phyloP scores from a whole-genome alignment of 2,329 filamentous ascomycete species.

The Alternaria angustiovoidea region DNA sequence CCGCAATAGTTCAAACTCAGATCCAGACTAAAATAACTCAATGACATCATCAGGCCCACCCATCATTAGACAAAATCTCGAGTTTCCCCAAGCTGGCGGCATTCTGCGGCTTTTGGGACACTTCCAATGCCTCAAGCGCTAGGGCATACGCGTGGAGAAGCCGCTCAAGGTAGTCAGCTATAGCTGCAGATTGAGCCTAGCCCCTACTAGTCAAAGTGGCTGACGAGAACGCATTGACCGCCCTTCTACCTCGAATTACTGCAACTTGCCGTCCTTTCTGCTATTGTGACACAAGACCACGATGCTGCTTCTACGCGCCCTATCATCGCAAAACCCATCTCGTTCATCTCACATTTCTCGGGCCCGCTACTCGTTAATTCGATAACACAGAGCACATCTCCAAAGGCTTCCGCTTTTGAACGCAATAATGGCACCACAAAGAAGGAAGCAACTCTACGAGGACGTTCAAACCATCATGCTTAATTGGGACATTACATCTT shows the following conservation, averaged over 20 bases:
- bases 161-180: not conserved
- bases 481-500: constrained; percentile 9
- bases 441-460: not conserved
- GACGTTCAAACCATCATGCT: constrained; percentile 4
- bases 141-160: not conserved
- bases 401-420: not conserved
- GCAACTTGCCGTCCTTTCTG: constrained; percentile 1
- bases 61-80: not conserved
- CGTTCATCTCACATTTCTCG: not conserved
- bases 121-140: not conserved
- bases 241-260: constrained; percentile 7
- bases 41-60: constrained; percentile 17
- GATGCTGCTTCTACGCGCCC: constrained; percentile 8
- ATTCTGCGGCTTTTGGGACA: not conserved
- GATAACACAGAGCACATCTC: not conserved
- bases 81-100: not conserved
- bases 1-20: constrained; percentile 8
- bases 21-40: not conserved
- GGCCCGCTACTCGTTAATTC: not conserved
- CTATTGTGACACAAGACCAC: constrained; percentile 5
- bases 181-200: constrained; percentile 7
- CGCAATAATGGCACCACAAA: constrained; percentile 8
- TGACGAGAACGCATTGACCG: constrained; percentile 10
- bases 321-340: not conserved
- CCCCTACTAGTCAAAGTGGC: constrained; percentile 9